Evolutionary conservation across 2,329 filamentous ascomycete species (phyloP).

Genomic region (Diplodia mutila): DNA sequence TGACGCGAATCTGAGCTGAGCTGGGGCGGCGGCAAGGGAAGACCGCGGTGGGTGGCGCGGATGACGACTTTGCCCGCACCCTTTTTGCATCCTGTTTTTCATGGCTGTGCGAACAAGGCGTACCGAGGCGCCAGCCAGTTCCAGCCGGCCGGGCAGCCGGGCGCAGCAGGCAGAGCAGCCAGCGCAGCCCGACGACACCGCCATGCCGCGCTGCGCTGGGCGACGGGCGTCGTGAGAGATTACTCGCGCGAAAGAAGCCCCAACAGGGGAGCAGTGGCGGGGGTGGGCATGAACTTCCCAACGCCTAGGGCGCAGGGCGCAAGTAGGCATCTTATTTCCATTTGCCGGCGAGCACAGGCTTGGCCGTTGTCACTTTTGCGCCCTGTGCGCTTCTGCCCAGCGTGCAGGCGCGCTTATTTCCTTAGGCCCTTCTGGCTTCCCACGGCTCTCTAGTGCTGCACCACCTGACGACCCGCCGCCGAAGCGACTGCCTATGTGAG

Average conservation of each 20-base stretch:
- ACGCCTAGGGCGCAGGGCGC: conserved; percentile 13
- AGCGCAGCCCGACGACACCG: conserved; percentile 21
- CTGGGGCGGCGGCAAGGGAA: neutral
- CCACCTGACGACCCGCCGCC: conserved; percentile 17
- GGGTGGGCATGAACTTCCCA: conserved; percentile 13
- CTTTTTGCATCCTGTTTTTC: conserved; percentile 13
- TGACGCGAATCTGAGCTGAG: conserved; percentile 4
- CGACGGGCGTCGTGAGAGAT: conserved; percentile 1
- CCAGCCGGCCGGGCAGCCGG: conserved; percentile 3
- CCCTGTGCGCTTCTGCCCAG: conserved; percentile 16
- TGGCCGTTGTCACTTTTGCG: conserved; percentile 16
- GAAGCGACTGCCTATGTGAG: conserved; percentile 14
- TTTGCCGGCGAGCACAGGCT: conserved; percentile 18
- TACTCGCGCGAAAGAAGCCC: neutral
- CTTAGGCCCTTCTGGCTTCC: conserved; percentile 15
- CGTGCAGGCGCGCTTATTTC: conserved; percentile 18
- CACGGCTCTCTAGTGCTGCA: conserved; percentile 17
- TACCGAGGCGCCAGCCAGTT: conserved; percentile 1
- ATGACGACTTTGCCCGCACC: conserved; percentile 5
- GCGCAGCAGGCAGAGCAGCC: conserved; percentile 7
- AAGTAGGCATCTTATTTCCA: neutral
- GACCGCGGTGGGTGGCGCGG: neutral
- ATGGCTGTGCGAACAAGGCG: conserved; percentile 9
- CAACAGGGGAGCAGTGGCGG: conserved; percentile 12
- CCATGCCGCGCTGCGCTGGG: conserved; percentile 3